Evolutionary conservation across 2,329 filamentous ascomycete species (phyloP).

Genomic region (Alternaria dauci): DNA sequence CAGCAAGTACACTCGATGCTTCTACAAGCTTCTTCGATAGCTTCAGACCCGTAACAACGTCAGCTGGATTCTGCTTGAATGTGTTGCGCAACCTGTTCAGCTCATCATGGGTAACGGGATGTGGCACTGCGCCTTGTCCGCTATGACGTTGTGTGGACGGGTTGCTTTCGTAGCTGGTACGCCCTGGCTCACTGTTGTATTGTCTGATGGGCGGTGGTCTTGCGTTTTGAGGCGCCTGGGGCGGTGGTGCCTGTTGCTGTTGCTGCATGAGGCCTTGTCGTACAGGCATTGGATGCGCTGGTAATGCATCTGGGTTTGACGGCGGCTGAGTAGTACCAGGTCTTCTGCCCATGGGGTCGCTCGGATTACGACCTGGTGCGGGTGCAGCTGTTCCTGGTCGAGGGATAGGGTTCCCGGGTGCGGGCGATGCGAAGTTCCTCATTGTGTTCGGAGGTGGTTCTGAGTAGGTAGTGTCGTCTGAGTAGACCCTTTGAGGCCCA

Average conservation of each 20-base stretch:
- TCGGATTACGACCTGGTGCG: conserved; percentile 35
- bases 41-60: conserved; percentile 74
- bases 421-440: conserved; percentile 40
- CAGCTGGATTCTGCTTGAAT: conserved; percentile 73
- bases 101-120: conserved; percentile 78
- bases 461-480: conserved; percentile 47
- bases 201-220: conserved; percentile 64
- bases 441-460: conserved; percentile 46
- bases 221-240: conserved; percentile 31
- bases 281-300: conserved; percentile 64
- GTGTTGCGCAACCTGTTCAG: conserved; percentile 76
- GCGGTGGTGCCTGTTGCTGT: conserved; percentile 33
- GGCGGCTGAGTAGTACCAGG: conserved; percentile 53
- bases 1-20: conserved; percentile 79
- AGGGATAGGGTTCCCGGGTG: conserved; percentile 34
- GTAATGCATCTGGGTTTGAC: conserved; percentile 63
- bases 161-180: conserved; percentile 44
- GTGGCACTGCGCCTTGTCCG: conserved; percentile 36
- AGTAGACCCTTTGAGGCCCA: conserved; percentile 45
- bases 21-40: conserved; percentile 87
- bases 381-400: conserved; percentile 46
- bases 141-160: conserved; percentile 31
- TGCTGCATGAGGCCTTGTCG: conserved; percentile 60
- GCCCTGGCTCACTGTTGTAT: conserved; percentile 56
- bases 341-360: conserved; percentile 41